phyloP scores from a whole-genome alignment of 2,329 filamentous ascomycete genomes.

The Ophiostoma pallidulum region DNA sequence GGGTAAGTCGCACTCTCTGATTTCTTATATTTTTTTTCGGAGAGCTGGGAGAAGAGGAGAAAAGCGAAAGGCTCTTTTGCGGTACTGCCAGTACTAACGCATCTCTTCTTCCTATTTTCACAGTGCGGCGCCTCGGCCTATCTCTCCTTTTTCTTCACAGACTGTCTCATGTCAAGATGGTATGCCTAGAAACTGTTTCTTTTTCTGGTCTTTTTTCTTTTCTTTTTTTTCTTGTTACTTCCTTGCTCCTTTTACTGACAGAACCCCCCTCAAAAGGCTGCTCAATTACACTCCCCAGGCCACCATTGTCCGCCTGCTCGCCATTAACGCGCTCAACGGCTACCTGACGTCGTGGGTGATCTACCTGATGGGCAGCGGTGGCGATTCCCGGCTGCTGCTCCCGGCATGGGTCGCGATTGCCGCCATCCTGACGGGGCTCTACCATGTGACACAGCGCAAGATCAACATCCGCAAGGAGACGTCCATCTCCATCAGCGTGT shows the following conservation, averaged over 20 bases:
- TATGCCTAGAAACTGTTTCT: conserved; percentile 26
- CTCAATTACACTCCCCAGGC: conserved; percentile 75
- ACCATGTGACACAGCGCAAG: conserved; percentile 68
- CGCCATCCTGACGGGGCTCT: conserved; percentile 62
- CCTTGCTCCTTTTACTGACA: too few relatives aligned
- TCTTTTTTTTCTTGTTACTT: background rate
- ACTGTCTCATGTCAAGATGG: conserved; percentile 79
- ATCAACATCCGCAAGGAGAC: conserved; percentile 75
- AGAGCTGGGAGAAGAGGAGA: too few relatives aligned
- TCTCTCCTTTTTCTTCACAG: conserved; percentile 73
- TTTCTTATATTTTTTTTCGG: background rate
- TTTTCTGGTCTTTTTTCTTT: background rate
- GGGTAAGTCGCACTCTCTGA: conserved; percentile 36
- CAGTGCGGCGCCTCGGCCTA: conserved; percentile 70
- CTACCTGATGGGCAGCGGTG: conserved; percentile 58
- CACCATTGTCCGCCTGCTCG: conserved; percentile 68
- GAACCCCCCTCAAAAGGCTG: too few relatives aligned
- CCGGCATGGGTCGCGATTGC: conserved; percentile 73
- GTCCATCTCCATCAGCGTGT: conserved; percentile 65
- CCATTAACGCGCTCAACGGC: conserved; percentile 64
- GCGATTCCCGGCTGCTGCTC: conserved; percentile 60
- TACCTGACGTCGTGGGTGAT: conserved; percentile 66
- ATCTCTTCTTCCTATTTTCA: conserved; percentile 6
- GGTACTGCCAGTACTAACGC: too few relatives aligned
- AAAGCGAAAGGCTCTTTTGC: too few relatives aligned